Evolutionary conservation across 768 basidiomycete species (phyloP), one percentile per base, ranked within the genome.

Genomic region (Clavaria fumosa): DNA sequence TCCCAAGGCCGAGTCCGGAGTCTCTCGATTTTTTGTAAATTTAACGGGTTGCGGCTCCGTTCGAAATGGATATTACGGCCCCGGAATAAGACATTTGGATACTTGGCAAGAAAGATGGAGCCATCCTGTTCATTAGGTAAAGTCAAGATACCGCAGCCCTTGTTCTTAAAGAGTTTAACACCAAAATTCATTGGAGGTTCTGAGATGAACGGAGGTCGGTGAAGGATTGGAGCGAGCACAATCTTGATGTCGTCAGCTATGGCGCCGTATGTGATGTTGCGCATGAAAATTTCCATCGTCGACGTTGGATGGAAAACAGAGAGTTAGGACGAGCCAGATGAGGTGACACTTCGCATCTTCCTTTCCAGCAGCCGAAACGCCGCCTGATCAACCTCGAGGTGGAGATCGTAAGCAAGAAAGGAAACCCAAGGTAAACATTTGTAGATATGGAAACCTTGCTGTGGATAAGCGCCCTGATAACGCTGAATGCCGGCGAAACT

Each of bases 241-340:
- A 54, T 18, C 30, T 53, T 53, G 27, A 61, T 33, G 14, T 61
- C 60, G 18, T 58, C 52, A n/a, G 44, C 48, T 1, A 26, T 43
- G 1, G 52, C 59, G 27, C 57, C 47, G 7, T 44, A 36, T 3
- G 52, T 34, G 7, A 61, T 47, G n/a, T 48, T 40, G 11, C 43
- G 36, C 57, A 61, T 57, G 46, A 50, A 61, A 14, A 61, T 20
- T 4, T 61, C 55, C 60, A 61, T 61, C n/a, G n/a, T n/a, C n/a
- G n/a, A n/a, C n/a, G n/a, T n/a, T n/a, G n/a, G n/a, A n/a, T n/a
- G n/a, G n/a, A n/a, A n/a, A n/a, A n/a, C n/a, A n/a, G n/a, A n/a
- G n/a, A n/a, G n/a, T n/a, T n/a, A n/a, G n/a, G n/a, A n/a, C n/a
- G n/a, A n/a, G n/a, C n/a, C n/a, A n/a, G n/a, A n/a, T n/a, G n/a